Conservation (phyloP, 208 protist species). For the Acanthamoeba triangularis region DNA sequence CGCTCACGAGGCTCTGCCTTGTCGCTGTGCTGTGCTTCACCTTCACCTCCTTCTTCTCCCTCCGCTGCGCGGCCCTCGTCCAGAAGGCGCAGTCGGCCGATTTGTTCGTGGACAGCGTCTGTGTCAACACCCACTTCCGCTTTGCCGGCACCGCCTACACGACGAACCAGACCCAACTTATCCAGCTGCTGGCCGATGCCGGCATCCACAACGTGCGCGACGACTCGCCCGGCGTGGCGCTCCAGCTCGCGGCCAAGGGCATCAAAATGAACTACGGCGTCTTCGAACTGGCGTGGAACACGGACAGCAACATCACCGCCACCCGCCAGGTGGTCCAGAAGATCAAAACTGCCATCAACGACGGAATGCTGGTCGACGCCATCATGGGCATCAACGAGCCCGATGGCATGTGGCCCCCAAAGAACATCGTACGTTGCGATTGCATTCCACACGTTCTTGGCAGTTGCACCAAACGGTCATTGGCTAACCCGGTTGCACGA, state of each 20-base stretch:
- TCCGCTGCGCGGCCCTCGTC: neutral
- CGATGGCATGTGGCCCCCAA: neutral
- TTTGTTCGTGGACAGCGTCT: neutral
- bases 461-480: neutral
- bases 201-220: constrained; percentile 28
- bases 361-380: neutral
- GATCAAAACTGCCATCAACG: neutral
- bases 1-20: no score
- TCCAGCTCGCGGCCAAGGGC: neutral
- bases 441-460: neutral
- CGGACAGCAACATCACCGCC: neutral
- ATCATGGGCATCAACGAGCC: neutral
- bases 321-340: neutral
- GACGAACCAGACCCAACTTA: neutral
- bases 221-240: neutral
- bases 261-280: neutral
- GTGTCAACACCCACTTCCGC: constrained; percentile 46
- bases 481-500: neutral
- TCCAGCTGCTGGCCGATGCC: neutral
- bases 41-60: no score
- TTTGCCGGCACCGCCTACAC: neutral
- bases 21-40: no score
- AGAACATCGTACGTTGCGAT: neutral
- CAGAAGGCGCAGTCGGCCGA: constrained; percentile 3
- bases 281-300: neutral